Evolutionary conservation across 345 rosid genomes (phyloP).

Genomic region (Ceriops zippeliana): DNA sequence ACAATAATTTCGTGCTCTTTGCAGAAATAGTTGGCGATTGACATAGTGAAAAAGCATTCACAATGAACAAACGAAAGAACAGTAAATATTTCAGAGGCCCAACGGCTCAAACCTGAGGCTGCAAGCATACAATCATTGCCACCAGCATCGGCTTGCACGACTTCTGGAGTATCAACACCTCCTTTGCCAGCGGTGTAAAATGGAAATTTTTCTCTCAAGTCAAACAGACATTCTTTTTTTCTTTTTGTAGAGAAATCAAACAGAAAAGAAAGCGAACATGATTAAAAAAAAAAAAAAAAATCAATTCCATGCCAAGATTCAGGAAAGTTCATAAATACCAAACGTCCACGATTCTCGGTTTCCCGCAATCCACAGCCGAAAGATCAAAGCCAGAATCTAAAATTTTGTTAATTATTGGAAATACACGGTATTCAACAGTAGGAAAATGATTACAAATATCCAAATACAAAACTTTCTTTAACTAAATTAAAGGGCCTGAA

Average conservation of each 20-base stretch:
- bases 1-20: no score
- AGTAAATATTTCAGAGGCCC: conserved; percentile 4
- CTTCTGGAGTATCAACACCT: conserved; percentile 78
- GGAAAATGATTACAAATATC: not conserved
- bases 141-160: conserved; percentile 72
- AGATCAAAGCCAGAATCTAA: conserved; percentile 94
- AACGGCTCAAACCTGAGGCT: conserved; percentile 58
- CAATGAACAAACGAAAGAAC: not conserved
- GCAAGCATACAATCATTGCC: conserved; percentile 52
- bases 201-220: not conserved
- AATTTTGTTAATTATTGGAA: not conserved
- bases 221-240: not conserved
- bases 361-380: conserved; percentile 82
- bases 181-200: conserved; percentile 85
- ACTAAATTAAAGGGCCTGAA: no score
- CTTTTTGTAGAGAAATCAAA: not conserved
- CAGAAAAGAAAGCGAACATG: not conserved
- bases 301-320: not conserved
- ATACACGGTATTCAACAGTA: not conserved
- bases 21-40: not conserved
- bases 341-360: conserved; percentile 83
- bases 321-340: conserved; percentile 43
- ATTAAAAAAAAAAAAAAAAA: not conserved
- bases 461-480: no score
- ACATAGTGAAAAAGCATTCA: not conserved